Base-by-base conservation (phyloP, 305 asterid genomes). In the Ajuga reptans region DNA sequence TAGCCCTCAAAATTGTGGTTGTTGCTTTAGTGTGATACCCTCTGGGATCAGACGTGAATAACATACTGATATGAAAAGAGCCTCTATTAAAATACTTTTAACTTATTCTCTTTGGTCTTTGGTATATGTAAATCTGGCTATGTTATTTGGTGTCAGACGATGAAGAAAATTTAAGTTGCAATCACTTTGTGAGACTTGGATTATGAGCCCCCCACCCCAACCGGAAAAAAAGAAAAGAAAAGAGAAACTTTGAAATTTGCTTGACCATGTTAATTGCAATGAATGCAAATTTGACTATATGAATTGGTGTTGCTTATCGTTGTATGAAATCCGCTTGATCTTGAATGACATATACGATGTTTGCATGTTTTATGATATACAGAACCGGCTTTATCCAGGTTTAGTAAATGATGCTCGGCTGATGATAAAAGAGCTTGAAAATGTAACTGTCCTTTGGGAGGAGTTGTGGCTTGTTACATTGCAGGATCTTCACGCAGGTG, bases 401-500 rank as follows among this genome's bases (percentile, higher is more conserved):
- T 83, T 94, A 81, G 95, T 94, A 58, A 91, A 86, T 73, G 99
- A 91, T 81, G 88, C 91, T 76, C 95, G 85, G 81, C 84, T 94
- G 89, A 89, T 91, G 84, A 94, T 89, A 80, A 89, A 83, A 79
- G 98, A 87, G 83, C 97, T 94, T 77, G 97, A 89, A 80, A 87
- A 86, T 78, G 93, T 94, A 69, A 87, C 99, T 53, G 95, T 94
- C 72, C 97, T 94, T 73, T 94, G 99, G 99, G 99, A 91, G 83
- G 99, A 94, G 77, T 71, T 94, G 78, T 94, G 99, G 99, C 91
- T 94, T 73, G 95, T 96, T 78, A 94, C 99, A 18, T 96, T 94
- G 78, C 99, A 94, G 79, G 99, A 91, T 85, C 96, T 94, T 82
- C 98, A 94, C 81, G 91, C 93, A 79, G 99, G 98, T 94, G 72